phyloP scores from a whole-genome alignment of 768 basidiomycete genomes.

The Exsudoporus frostii region DNA sequence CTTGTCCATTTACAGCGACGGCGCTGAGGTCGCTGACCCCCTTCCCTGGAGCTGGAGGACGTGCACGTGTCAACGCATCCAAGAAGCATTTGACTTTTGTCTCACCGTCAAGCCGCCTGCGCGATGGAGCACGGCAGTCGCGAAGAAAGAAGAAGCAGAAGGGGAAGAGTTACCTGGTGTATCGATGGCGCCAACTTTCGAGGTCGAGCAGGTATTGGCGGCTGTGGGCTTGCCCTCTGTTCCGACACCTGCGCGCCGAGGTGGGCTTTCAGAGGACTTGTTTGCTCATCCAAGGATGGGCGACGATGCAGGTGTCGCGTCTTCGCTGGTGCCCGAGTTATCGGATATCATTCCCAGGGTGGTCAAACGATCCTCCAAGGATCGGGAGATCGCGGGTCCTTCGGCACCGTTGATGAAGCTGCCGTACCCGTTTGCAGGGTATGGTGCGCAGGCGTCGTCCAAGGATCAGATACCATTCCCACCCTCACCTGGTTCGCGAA shows the following conservation, averaged over 20 bases:
- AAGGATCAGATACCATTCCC: conserved; percentile 74
- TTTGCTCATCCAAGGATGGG: conserved; percentile 49
- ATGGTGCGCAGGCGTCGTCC: conserved; percentile 58
- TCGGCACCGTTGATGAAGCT: conserved; percentile 46
- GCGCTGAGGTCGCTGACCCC: conserved; percentile 39
- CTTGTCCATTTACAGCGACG: conserved; percentile 47
- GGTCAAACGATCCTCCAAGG: conserved; percentile 44
- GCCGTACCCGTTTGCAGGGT: conserved; percentile 71
- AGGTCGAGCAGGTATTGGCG: conserved; percentile 56
- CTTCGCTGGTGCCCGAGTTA: conserved; percentile 30
- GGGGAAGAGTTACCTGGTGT: conserved; percentile 24
- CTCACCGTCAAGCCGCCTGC: conserved; percentile 40
- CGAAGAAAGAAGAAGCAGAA: conserved; percentile 32
- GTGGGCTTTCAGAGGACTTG: conserved; percentile 59
- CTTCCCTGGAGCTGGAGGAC: conserved; percentile 82
- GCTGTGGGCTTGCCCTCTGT: conserved; percentile 50
- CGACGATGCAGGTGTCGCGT: conserved; percentile 24
- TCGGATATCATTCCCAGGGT: conserved; percentile 45
- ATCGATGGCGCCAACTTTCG: conserved; percentile 37
- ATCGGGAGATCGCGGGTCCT: conserved; percentile 40
- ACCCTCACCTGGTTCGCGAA: conserved; percentile 50
- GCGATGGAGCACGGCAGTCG: conserved; percentile 34
- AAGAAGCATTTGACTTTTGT: conserved; percentile 83
- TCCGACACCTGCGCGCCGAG: conserved; percentile 54
- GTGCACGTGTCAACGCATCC: conserved; percentile 63